These are phyloP conservation scores for Hymenoscyphus infarciens DNA, from an alignment of 2,329 filamentous ascomycete genomes.

Conservation along the genomic window DNA sequence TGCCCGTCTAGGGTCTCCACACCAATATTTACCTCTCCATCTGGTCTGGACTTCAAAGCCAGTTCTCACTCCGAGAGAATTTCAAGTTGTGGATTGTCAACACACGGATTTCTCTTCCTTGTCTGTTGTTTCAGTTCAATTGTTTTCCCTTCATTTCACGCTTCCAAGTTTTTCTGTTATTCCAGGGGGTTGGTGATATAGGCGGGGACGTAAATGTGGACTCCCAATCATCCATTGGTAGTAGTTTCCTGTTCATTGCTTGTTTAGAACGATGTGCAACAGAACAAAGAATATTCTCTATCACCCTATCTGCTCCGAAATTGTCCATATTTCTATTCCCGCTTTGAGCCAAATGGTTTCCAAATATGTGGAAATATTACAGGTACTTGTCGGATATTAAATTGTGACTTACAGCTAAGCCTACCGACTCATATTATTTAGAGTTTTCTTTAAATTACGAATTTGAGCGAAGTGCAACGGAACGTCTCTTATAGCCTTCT, in stretches of 20 bases:
- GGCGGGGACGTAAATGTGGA: not conserved
- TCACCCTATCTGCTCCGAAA: not conserved
- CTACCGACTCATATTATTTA: not conserved
- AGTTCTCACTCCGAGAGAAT: no score
- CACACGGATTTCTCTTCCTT: not conserved
- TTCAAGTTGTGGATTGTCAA: not conserved
- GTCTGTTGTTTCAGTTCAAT: not conserved
- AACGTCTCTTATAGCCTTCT: not conserved
- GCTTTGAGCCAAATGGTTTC: not conserved
- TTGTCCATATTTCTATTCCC: not conserved
- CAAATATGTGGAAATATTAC: not conserved
- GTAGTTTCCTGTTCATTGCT: not conserved
- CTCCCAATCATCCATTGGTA: not conserved
- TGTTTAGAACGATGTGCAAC: not conserved
- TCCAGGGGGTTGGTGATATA: not conserved
- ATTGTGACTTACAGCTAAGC: not conserved
- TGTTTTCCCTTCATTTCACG: not conserved
- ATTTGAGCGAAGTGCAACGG: not conserved
- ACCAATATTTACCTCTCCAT: not conserved
- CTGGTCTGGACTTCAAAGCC: not conserved
- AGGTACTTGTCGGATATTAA: constrained; percentile 1
- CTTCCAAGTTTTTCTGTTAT: not conserved
- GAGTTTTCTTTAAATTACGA: not conserved
- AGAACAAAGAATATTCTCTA: not conserved
- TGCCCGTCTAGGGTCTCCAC: not conserved